Base-by-base conservation (phyloP, 805 yeast genomes). In the Komagataella ulmi region DNA sequence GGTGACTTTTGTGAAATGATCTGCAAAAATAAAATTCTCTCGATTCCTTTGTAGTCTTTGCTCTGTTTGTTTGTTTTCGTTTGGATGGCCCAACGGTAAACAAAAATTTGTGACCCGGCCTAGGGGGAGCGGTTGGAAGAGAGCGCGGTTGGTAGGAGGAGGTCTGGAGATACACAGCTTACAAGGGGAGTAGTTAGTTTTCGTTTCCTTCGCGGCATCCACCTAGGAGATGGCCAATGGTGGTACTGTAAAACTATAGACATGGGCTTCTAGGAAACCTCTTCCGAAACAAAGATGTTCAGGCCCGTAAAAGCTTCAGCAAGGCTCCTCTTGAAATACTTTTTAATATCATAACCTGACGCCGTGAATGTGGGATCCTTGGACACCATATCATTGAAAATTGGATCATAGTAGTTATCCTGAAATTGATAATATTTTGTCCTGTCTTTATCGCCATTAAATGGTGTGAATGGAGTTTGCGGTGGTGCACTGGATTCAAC, bases 281-380 rank as follows among this genome's bases (percentile, higher is more conserved):
- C 90, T 46, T 69, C 73, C 45, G 80, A 83, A 24, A 93, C 76
- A 53, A 83, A 75, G 64, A 97, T 89, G 14, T 88, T 90, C 54
- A 93, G 70, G 0, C 98, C 97, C 69, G 82, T 79, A 59, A 90
- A 91, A 5, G 98, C 97, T 57, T 86, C 93, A 53, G 85, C 85
- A 50, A 93, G 69, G 3, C 91, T 82, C 57, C 91, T 77, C 57
- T 81, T 80, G 61, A 83, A 87, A 17, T 85, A 89, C 36, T 68
- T 71, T 49, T 79, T 77, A 24, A 86, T 71, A 54, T 81, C 76
- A 75, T 89, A 89, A 1, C 99, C 99, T 12, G 93, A 83, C 3
- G 96, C 98, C 57, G 76, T 73, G 59, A 76, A 88, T 56, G 83
- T 87, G 44, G 77, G 76, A 63, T 81, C 83, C 5, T 67, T 70